Evolutionary conservation across 306 rosid species (phyloP).

Genomic region (Castanea mollissima): DNA sequence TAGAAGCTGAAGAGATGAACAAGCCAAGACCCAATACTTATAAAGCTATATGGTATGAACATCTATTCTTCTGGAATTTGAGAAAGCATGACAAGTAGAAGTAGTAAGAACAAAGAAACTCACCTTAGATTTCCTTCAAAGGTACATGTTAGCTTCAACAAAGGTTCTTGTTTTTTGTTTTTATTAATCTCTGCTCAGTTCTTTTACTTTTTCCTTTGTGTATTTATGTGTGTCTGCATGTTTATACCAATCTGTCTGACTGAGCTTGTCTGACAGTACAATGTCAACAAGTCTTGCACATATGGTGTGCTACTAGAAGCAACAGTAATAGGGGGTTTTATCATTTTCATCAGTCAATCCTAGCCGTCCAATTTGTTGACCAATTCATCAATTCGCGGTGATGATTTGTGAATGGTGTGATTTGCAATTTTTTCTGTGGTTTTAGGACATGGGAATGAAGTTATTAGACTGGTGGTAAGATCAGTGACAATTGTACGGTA

Average conservation of each 20-base stretch:
- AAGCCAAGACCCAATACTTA: constrained; percentile 1
- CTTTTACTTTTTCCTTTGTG: neutral
- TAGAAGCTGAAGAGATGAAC: constrained; percentile 20
- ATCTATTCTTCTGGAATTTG: constrained; percentile 35
- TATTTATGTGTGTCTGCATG: constrained; percentile 6
- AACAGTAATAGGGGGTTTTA: neutral
- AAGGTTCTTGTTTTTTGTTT: neutral
- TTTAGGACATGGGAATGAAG: neutral
- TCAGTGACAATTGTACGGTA: neutral
- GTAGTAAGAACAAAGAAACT: constrained; percentile 15
- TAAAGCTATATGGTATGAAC: neutral
- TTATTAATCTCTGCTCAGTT: neutral
- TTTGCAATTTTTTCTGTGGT: neutral
- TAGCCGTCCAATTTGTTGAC: constrained; percentile 2
- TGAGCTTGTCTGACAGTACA: neutral
- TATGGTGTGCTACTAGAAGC: neutral
- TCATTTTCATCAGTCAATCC: neutral
- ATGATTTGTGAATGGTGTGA: neutral
- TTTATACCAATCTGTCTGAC: constrained; percentile 33
- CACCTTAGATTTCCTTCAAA: constrained; percentile 20
- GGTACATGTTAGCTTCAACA: constrained; percentile 24
- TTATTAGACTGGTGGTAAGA: neutral
- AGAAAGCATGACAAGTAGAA: constrained; percentile 8
- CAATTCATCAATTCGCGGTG: neutral
- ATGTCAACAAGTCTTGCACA: neutral